phyloP scores from a whole-genome alignment of 352 stramenopile species.

The Phytophthora kernoviae region DNA sequence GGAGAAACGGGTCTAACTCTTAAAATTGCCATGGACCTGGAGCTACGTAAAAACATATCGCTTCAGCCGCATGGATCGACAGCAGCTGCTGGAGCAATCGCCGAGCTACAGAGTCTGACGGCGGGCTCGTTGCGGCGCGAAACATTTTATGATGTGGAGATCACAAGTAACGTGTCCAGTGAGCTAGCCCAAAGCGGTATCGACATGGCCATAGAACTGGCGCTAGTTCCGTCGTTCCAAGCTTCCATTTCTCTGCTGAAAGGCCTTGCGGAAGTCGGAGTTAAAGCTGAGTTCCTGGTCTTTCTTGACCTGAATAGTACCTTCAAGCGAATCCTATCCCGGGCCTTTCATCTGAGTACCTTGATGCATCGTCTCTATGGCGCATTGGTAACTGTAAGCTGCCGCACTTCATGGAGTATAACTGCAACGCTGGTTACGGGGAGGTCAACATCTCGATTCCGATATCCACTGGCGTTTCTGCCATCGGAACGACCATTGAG shows the following conservation, averaged over 20 bases:
- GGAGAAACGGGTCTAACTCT: constrained; percentile 26
- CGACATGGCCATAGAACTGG: constrained; percentile 22
- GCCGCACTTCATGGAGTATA: constrained; percentile 37
- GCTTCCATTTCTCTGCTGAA: constrained; percentile 26
- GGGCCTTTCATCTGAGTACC: constrained; percentile 17
- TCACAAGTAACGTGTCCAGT: constrained; percentile 24
- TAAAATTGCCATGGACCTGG: constrained; percentile 21
- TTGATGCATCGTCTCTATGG: constrained; percentile 28
- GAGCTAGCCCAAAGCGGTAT: constrained; percentile 32
- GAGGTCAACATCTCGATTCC: constrained; percentile 35
- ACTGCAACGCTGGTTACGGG: constrained; percentile 32
- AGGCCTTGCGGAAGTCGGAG: constrained; percentile 14
- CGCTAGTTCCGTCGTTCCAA: constrained; percentile 25
- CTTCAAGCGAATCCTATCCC: constrained; percentile 24
- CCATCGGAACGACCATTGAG: constrained; percentile 9
- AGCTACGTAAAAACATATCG: constrained; percentile 23
- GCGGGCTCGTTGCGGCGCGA: constrained; percentile 23
- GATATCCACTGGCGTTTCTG: constrained; percentile 11
- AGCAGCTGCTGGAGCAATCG: constrained; percentile 15
- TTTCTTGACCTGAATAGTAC: constrained; percentile 32
- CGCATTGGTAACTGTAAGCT: constrained; percentile 24
- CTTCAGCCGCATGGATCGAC: constrained; percentile 28
- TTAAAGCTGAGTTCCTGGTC: constrained; percentile 25
- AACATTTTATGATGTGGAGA: constrained; percentile 22
- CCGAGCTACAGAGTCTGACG: constrained; percentile 13